Evolutionary conservation across 2,329 filamentous ascomycete species (phyloP), one percentile per base, ranked within the genome.

Genomic region (Trichoderma afroharzianum): DNA sequence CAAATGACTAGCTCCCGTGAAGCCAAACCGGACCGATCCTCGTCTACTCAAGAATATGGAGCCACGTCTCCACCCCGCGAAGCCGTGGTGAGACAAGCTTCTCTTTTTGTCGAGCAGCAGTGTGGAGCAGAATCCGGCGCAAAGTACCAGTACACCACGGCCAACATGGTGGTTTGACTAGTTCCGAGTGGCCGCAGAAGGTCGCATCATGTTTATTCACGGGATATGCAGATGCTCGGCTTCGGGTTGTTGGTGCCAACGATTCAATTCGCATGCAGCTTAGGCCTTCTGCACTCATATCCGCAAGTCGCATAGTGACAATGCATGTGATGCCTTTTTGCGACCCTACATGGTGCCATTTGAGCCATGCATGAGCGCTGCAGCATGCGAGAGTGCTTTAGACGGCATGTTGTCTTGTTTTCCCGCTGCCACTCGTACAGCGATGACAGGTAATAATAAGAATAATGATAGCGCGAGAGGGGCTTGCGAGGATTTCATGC

Each of bases 301-400:
- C 57, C 58, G 32, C 18, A 62, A 50, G 57, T 32, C 57, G 57
- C 57, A 66, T 64, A 67, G 69, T 61, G 36, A 67, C 66, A n/a
- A 61, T 63, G 70, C 70, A 72, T 69, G 70, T 72, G 70, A 72
- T 72, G 70, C 64, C 33, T 24, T 12, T 53, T 55, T 72, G 36
- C 57, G n/a, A 72, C 69, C 63, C 63, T 71, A 55, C 63, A 36
- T 67, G 69, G 63, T 53, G 57, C 55, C 69, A 58, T 66, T 71
- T 43, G n/a, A 39, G 63, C 63, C 62, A 61, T 71, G 63, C 69
- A 71, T 66, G 63, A 59, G 30, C 21, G 39, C 69, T 71, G 39
- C 61, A 47, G 39, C 61, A 47, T 57, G 62, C 39, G 62, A 36
- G 50, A 57, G n/a, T 61, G 69, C 36, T 36, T 53, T 50, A 28